These are phyloP conservation scores for Schizochytrium sp. DNA, from an alignment of 108 stramenopile species.

Conservation along the genomic window DNA sequence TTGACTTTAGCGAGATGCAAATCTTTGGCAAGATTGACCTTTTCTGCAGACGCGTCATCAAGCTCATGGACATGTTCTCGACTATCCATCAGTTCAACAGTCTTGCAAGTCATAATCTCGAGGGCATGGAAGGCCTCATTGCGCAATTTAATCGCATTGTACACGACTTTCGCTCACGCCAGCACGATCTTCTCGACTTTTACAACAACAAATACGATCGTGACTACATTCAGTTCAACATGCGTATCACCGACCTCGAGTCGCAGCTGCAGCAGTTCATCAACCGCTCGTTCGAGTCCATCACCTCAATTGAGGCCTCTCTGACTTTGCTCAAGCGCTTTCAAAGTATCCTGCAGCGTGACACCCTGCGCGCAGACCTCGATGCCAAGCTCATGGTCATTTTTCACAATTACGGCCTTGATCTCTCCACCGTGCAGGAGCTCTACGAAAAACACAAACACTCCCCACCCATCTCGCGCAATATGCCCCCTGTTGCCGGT, in stretches of 20 bases:
- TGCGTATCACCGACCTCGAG: slow-evolving; percentile 52
- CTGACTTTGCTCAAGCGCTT: slow-evolving; percentile 44
- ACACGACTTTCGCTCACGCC: slow-evolving; percentile 32
- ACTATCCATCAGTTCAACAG: slow-evolving; percentile 52
- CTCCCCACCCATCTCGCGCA: slow-evolving; percentile 43
- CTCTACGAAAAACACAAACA: slow-evolving; percentile 51
- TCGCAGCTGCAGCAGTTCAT: slow-evolving; percentile 43
- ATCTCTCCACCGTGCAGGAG: slow-evolving; percentile 44
- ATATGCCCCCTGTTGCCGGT: slow-evolving; percentile 61
- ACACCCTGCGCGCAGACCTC: slow-evolving; percentile 43
- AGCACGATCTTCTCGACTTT: slow-evolving; percentile 54
- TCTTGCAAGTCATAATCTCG: slow-evolving; percentile 28
- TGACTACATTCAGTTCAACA: slow-evolving; percentile 61
- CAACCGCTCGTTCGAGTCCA: slow-evolving; percentile 48
- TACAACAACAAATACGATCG: slow-evolving; percentile 51
- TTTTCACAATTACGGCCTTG: slow-evolving; percentile 54
- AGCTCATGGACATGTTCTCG: slow-evolving; percentile 53
- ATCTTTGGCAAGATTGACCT: slow-evolving; percentile 56
- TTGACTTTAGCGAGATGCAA: slow-evolving; percentile 51
- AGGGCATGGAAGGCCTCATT: slow-evolving; percentile 40
- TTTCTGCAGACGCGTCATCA: slow-evolving; percentile 53
- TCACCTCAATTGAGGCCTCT: slow-evolving; percentile 47
- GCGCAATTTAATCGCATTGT: slow-evolving; percentile 38
- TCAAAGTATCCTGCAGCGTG: slow-evolving; percentile 45
- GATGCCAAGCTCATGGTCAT: slow-evolving; percentile 46